These are phyloP conservation scores for Novymonas esmeraldas DNA, from an alignment of 208 protist species.

Conservation along the genomic window DNA sequence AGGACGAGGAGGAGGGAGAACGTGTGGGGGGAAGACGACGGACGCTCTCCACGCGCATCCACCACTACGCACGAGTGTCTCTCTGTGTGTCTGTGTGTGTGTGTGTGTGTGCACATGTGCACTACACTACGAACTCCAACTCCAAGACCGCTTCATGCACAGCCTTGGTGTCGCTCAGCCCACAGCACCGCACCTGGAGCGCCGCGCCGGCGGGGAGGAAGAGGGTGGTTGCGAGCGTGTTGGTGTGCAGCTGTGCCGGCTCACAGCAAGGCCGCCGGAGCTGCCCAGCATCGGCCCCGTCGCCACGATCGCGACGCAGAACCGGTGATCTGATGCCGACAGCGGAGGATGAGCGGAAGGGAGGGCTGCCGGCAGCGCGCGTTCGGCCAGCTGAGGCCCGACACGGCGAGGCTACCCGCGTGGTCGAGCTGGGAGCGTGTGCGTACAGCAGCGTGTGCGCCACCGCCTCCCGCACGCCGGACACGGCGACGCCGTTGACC, in stretches of 20 bases:
- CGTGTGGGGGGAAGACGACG: not conserved
- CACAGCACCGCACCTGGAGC: conserved; percentile 51
- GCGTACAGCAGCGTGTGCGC: conserved; percentile 21
- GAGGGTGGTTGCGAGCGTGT: conserved; percentile 47
- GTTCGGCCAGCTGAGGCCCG: not conserved
- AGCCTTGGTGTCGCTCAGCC: conserved; percentile 23
- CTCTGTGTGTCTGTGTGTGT: too few relatives aligned
- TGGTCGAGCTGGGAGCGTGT: not conserved
- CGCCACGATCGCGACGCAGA: conserved; percentile 11
- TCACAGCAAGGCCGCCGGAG: conserved; percentile 37
- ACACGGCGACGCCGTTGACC: conserved; percentile 13
- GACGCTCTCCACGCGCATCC: too few relatives aligned
- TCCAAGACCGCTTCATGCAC: conserved; percentile 62
- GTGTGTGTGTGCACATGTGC: not conserved
- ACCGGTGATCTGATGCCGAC: not conserved
- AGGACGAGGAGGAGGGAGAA: not conserved
- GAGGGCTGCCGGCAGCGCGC: not conserved
- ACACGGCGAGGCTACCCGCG: not conserved
- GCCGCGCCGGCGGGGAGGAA: conserved; percentile 41
- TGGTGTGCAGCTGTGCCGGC: conserved; percentile 40
- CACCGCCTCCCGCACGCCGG: conserved; percentile 8
- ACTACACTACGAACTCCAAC: conserved; percentile 51
- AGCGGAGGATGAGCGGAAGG: not conserved
- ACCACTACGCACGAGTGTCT: too few relatives aligned
- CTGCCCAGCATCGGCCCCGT: conserved; percentile 3